Conservation (phyloP, 345 rosid species). For the Arabidopsis suecica region DNA sequence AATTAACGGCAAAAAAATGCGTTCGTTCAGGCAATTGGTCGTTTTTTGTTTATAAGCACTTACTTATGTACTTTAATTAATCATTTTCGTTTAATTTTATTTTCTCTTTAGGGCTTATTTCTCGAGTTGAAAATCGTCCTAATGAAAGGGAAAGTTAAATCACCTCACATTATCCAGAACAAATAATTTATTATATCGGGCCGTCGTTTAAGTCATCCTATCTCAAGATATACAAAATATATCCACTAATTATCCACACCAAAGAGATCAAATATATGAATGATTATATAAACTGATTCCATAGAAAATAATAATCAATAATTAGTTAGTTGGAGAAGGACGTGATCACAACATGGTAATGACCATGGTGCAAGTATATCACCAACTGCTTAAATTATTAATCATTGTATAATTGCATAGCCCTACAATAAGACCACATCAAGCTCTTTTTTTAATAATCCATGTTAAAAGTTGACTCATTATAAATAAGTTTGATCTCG, state of each 20-base stretch:
- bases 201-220: conserved; percentile 27
- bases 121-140: conserved; percentile 11
- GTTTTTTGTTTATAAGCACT: background rate
- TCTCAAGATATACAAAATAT: conserved; percentile 1
- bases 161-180: conserved; percentile 22
- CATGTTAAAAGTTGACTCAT: conserved; percentile 17
- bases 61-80: background rate
- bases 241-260: conserved; percentile 24
- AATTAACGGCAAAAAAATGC: background rate
- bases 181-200: background rate
- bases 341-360: conserved; percentile 42
- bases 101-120: background rate
- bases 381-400: conserved; percentile 23
- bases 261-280: background rate
- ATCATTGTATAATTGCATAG: conserved; percentile 25
- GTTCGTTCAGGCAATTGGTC: too few relatives aligned
- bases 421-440: conserved; percentile 25
- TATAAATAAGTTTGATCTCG: background rate
- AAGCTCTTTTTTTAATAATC: background rate
- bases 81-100: background rate
- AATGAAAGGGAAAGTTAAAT: conserved; percentile 23
- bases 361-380: conserved; percentile 18
- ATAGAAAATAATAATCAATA: background rate
- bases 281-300: conserved; percentile 10
- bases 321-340: conserved; percentile 27